Evolutionary conservation across 768 basidiomycete species (phyloP).

Genomic region (Collybiopsis luxurians): DNA sequence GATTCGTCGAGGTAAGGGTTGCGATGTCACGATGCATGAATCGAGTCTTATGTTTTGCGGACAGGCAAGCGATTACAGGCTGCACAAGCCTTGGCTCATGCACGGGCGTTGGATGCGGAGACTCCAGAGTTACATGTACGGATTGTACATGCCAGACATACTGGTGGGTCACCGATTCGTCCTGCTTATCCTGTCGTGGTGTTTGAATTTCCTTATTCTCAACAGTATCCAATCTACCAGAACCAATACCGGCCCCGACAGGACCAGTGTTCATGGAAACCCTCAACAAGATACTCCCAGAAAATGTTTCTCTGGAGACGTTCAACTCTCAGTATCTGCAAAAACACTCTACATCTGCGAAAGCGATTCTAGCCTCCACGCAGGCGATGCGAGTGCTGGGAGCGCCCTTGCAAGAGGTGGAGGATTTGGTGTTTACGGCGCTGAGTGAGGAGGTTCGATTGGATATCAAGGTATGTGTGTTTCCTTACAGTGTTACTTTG

Average conservation of each 20-base stretch:
- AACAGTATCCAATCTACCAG: constrained; percentile 42
- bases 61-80: constrained; percentile 84
- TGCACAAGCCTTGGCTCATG: constrained; percentile 58
- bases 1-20: constrained; percentile 69
- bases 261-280: constrained; percentile 48
- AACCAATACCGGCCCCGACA: constrained; percentile 41
- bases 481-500: background rate
- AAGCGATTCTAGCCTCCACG: constrained; percentile 63
- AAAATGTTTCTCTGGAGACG: constrained; percentile 53
- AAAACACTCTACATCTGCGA: constrained; percentile 44
- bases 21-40: too few species aligned
- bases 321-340: constrained; percentile 81
- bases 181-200: background rate
- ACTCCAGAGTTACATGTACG: constrained; percentile 73
- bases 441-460: constrained; percentile 31
- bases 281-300: constrained; percentile 52
- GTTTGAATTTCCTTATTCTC: background rate
- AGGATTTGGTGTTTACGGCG: constrained; percentile 48
- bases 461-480: constrained; percentile 32
- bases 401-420: constrained; percentile 55
- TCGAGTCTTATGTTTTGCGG: background rate
- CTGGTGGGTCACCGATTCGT: constrained; percentile 35
- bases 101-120: constrained; percentile 48
- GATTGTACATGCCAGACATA: constrained; percentile 58
- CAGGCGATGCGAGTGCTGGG: constrained; percentile 48